phyloP scores from a whole-genome alignment of 2,329 filamentous ascomycete species.

The Arachnopeziza araneosa region DNA sequence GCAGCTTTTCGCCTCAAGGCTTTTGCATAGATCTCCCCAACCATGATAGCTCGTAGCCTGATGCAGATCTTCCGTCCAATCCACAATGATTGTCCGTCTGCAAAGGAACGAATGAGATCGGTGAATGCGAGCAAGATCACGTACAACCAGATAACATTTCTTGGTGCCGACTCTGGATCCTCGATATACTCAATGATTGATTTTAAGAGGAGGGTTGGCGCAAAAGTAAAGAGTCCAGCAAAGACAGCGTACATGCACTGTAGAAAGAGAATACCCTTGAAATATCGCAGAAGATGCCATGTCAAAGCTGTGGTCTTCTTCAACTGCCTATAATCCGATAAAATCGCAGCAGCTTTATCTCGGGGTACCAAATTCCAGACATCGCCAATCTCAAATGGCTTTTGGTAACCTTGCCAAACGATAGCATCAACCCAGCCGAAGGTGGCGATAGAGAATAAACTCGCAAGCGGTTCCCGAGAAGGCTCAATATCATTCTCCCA shows the following conservation, averaged over 20 bases:
- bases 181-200: conserved; percentile 95
- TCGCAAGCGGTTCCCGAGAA: conserved; percentile 80
- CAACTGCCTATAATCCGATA: conserved; percentile 77
- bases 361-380: conserved; percentile 89
- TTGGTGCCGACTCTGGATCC: conserved; percentile 65
- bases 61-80: conserved; percentile 93
- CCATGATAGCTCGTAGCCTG: conserved; percentile 85
- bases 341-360: conserved; percentile 78
- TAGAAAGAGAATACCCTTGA: conserved; percentile 67
- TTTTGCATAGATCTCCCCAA: conserved; percentile 96
- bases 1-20: conserved; percentile 86
- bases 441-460: conserved; percentile 78
- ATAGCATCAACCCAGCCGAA: conserved; percentile 90
- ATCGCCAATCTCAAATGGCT: conserved; percentile 73
- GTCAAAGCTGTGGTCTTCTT: conserved; percentile 77
- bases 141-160: conserved; percentile 91
- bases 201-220: conserved; percentile 84
- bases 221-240: conserved; percentile 79
- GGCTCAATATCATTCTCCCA: conserved; percentile 86
- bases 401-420: conserved; percentile 82
- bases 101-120: conserved; percentile 74
- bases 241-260: conserved; percentile 79
- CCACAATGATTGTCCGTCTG: conserved; percentile 84
- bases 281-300: conserved; percentile 78
- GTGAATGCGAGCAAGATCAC: conserved; percentile 85